phyloP scores from a whole-genome alignment of 257 asterid genomes.

The Przewalskia tangutica region DNA sequence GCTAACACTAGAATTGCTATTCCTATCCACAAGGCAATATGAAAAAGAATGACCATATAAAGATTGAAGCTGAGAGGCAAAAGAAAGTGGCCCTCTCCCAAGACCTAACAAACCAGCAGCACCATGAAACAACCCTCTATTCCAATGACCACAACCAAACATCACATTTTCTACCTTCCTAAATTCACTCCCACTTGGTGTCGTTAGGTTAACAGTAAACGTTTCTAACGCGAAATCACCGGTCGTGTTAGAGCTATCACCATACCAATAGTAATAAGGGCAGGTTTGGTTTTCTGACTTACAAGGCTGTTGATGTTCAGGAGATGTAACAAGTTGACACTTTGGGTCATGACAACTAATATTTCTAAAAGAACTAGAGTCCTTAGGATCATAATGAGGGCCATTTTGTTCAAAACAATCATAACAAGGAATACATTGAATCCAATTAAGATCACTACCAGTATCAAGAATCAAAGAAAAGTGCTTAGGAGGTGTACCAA shows the following conservation, averaged over 20 bases:
- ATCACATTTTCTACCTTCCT: slow-evolving; percentile 60
- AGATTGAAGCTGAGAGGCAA: slow-evolving; percentile 70
- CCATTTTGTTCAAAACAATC: slow-evolving; percentile 88
- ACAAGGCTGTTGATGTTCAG: slow-evolving; percentile 57
- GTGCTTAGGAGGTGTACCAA: slow-evolving; percentile 87
- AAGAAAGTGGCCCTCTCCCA: slow-evolving; percentile 76
- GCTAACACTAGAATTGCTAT: slow-evolving; percentile 64
- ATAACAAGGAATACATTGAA: slow-evolving; percentile 76
- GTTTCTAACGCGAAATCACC: slow-evolving; percentile 81
- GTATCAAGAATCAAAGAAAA: slow-evolving; percentile 79
- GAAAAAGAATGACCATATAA: slow-evolving; percentile 70
- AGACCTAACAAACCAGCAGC: slow-evolving; percentile 87
- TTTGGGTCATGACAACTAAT: slow-evolving; percentile 61
- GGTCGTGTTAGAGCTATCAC: slow-evolving; percentile 83
- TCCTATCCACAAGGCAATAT: slow-evolving; percentile 77
- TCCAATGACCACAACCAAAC: slow-evolving; percentile 99
- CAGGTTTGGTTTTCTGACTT: slow-evolving; percentile 38
- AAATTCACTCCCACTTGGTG: slow-evolving; percentile 30
- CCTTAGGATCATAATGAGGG: slow-evolving; percentile 50
- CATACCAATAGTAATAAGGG: slow-evolving; percentile 93
- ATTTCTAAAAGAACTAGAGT: slow-evolving; percentile 44
- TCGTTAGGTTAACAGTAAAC: slow-evolving; percentile 72
- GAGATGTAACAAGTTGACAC: slow-evolving; percentile 65
- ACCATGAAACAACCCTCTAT: slow-evolving; percentile 84
- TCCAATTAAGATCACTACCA: slow-evolving; percentile 94